Percentiles rank a stretch among this genome's conserved stretches.
Evolutionary conservation across 129 eudicot species (phyloP).

Genomic region (Heracleum sosnowskyi): DNA sequence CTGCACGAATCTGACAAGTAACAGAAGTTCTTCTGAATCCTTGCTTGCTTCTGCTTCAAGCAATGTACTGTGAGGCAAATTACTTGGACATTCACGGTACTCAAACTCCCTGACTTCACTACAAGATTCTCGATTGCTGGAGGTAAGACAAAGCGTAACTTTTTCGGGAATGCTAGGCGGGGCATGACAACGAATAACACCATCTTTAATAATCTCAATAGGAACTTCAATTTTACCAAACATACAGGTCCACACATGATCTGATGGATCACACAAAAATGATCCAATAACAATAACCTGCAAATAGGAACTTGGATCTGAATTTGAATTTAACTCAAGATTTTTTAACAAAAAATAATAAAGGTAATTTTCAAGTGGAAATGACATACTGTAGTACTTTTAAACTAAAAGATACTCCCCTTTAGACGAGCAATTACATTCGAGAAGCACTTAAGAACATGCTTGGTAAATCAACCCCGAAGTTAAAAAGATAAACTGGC

Average conservation of each 20-base stretch:
- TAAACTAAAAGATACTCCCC: background rate
- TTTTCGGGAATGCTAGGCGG: conserved; percentile 71
- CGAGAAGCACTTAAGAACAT: background rate
- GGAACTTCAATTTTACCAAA: conserved; percentile 93
- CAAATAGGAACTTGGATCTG: conserved; percentile 20
- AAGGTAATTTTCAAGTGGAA: background rate
- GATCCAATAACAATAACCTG: conserved; percentile 82
- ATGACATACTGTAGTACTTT: background rate
- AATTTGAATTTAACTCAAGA: background rate
- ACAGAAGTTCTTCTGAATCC: conserved; percentile 60
- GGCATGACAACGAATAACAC: conserved; percentile 75
- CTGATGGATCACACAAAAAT: conserved; percentile 56
- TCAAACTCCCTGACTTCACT: conserved; percentile 94
- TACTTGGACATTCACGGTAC: conserved; percentile 42
- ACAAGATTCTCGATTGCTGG: conserved; percentile 79
- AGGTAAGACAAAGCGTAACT: conserved; percentile 64
- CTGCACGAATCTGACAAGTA: conserved; percentile 68
- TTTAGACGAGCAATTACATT: background rate
- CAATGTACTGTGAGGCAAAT: conserved; percentile 16
- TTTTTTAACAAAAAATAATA: background rate
- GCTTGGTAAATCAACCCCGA: background rate
- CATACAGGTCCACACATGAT: conserved; percentile 68
- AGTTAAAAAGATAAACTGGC: background rate
- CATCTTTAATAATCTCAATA: conserved; percentile 64
- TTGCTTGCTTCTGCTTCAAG: conserved; percentile 30